Evolutionary conservation across 768 basidiomycete species (phyloP), one percentile per base, ranked within the genome.

Genomic region (Xerocomellus intermedius): DNA sequence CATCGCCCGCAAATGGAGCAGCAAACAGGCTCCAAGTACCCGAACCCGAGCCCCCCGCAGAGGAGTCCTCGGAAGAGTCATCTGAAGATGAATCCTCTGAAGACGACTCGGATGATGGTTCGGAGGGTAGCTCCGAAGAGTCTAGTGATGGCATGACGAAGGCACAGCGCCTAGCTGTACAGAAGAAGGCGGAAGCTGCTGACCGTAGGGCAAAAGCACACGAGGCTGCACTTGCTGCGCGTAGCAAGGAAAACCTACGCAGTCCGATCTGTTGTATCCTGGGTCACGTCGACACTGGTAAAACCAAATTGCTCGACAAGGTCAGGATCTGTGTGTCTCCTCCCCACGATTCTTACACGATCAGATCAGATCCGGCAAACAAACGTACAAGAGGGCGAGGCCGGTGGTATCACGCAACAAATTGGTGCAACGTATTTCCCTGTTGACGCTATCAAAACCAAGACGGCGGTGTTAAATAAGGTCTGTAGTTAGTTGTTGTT

Each of bases 381-480:
- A 5, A 98, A 98, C 62, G 97, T 99, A 21, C 95, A 98, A 74
- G 97, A 98, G 69, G 97, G 97, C 51, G 97, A 99, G 82, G 97
- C 97, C 3, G 97, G 97, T 61, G 97, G 97, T 76, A 99, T 99
- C 72, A 99, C 97, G 0, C 97, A 98, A 73, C 97, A 99, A 72
- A 99, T 99, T 61, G 97, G 97, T 79, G 97, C 97, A 21, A 98
- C 97, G 0, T 99, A 95, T 78, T 98, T 99, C 85, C 97, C 97
- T 35, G 87, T 89, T 32, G 90, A 93, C 6, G 95, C 96, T 8
- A 97, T 99, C 73, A 84, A 86, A 74, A 82, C 82, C 38, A 98
- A 98, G 80, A 98, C 97, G 7, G 79, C 79, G 14, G 94, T 98
- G n/a, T 75, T 98, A 76, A 96, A 98, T 75, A 88, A 82, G 73